Base-by-base conservation (phyloP, 768 basidiomycete genomes). In the Wakefieldia striispora region DNA sequence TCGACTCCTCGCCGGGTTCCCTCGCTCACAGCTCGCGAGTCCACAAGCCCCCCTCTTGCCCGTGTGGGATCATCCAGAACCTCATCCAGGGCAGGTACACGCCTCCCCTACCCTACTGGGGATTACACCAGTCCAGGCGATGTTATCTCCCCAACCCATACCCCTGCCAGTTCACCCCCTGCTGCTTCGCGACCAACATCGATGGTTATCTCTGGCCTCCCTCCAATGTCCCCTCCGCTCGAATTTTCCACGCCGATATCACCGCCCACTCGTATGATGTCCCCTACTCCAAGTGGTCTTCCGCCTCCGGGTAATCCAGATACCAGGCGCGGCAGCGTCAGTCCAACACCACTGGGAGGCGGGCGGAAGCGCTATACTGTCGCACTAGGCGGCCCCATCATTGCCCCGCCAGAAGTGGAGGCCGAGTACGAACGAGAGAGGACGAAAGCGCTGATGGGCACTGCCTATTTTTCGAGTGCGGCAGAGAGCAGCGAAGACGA, bases 51-150 rank as follows among this genome's bases (percentile, higher is more conserved):
- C 12, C 83, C 80, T 16, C 76, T 81, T 40, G 73, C 77, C 0
- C 78, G 81, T 2, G 74, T 64, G 1, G 72, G 72, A n/a, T 66
- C 72, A 0, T 61, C 71, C 14, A 67, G 42, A 43, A 56, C 39
- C 21, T 20, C 62, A 4, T 60, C 67, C 17, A 59, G 60, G 36
- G 63, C 66, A 5, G 51, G 68, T 13, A 73, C 73, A 1, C 80
- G 88, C 31, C 71, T 91, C 14, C 88, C 90, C 20, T 91, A 92
- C 55, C 90, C 90, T 16, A 83, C 84, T 3, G 91, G 90, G 4
- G 91, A 93, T 57, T 92, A 93, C 51, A 74, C 87, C 6, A 82
- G 83, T 10, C 86, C 86, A 0, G 70, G 81, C 1, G 78, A 82
- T 31, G 64, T 75, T 1, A 60, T 64, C 11, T 67, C 66, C 5